Conservation (phyloP, 768 basidiomycete species). For the Hortiboletus flavorubellus region DNA sequence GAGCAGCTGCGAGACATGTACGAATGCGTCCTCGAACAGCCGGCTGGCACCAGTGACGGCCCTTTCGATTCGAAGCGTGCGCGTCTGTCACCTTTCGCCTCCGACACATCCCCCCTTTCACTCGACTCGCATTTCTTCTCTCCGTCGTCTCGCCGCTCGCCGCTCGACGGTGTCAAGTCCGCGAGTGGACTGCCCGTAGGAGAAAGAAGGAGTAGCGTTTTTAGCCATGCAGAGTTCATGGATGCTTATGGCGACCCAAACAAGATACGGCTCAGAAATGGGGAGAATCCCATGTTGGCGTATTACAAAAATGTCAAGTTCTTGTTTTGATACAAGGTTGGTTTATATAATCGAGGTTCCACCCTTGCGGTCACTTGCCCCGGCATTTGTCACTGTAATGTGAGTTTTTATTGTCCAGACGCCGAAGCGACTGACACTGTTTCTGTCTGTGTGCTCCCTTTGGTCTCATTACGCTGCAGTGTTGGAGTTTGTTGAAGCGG, state of each 20-base stretch:
- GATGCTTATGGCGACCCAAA: constrained; percentile 75
- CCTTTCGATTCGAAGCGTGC: constrained; percentile 25
- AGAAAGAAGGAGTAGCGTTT: constrained; percentile 79
- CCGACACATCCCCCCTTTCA: constrained; percentile 46
- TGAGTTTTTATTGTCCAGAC: background rate
- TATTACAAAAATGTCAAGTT: constrained; percentile 95
- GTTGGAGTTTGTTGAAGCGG: background rate
- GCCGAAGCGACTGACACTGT: background rate
- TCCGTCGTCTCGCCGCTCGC: constrained; percentile 49
- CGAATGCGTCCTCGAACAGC: constrained; percentile 71
- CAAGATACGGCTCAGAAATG: constrained; percentile 68
- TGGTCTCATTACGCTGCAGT: background rate
- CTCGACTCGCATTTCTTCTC: constrained; percentile 70
- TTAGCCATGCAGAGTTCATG: constrained; percentile 87
- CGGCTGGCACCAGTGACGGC: constrained; percentile 29
- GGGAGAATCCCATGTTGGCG: constrained; percentile 85
- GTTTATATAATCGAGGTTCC: background rate
- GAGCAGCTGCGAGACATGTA: constrained; percentile 85
- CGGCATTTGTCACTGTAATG: background rate
- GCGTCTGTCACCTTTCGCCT: constrained; percentile 52
- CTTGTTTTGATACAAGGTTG: constrained; percentile 55
- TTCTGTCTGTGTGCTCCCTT: background rate
- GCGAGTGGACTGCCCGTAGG: constrained; percentile 77
- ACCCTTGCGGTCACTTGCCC: background rate
- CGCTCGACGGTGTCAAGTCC: constrained; percentile 67